phyloP scores from a whole-genome alignment of 176 grass and related monocot genomes.

The Calamus simplicifolius region DNA sequence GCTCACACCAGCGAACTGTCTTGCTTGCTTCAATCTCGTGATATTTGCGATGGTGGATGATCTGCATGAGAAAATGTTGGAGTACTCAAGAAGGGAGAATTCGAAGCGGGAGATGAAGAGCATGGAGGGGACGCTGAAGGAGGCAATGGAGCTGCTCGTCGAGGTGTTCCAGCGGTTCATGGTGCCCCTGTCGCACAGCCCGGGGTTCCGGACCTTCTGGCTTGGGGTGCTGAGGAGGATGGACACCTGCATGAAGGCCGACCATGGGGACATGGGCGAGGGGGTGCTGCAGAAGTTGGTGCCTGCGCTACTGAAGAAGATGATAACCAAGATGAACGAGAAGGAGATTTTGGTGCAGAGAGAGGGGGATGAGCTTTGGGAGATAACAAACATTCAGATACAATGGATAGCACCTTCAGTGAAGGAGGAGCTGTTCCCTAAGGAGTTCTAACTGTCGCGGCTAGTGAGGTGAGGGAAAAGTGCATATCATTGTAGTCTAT shows the following conservation, averaged over 20 bases:
- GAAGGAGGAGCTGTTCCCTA: slow-evolving; percentile 77
- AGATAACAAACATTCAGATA: slow-evolving; percentile 85
- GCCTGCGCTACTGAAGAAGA: slow-evolving; percentile 60
- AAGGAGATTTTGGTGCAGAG: slow-evolving; percentile 55
- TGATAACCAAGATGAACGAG: slow-evolving; percentile 85
- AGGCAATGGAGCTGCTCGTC: slow-evolving; percentile 51
- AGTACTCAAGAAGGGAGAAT: slow-evolving; percentile 67
- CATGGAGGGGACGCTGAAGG: slow-evolving; percentile 70
- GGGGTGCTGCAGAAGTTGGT: slow-evolving; percentile 57
- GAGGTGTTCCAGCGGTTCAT: slow-evolving; percentile 56
- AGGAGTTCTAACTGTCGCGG: slow-evolving; percentile 2
- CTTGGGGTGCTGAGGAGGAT: slow-evolving; percentile 77
- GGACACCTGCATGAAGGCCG: slow-evolving; percentile 90
- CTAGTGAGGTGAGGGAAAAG: too few species aligned
- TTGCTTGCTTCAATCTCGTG: slow-evolving; percentile 78
- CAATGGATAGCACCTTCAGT: slow-evolving; percentile 86
- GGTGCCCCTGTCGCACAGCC: slow-evolving; percentile 43
- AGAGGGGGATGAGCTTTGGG: slow-evolving; percentile 75
- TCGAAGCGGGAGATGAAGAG: slow-evolving; percentile 68
- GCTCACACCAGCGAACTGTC: slow-evolving; percentile 38
- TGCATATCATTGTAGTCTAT: too few species aligned
- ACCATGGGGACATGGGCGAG: slow-evolving; percentile 29
- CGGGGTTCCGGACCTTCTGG: slow-evolving; percentile 83
- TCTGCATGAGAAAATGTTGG: slow-evolving; percentile 86
- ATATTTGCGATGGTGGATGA: slow-evolving; percentile 90